Evolutionary conservation across 495 filamentous ascomycete species (phyloP), one percentile per base, ranked within the genome.

Genomic region (Xylaria cubensis): DNA sequence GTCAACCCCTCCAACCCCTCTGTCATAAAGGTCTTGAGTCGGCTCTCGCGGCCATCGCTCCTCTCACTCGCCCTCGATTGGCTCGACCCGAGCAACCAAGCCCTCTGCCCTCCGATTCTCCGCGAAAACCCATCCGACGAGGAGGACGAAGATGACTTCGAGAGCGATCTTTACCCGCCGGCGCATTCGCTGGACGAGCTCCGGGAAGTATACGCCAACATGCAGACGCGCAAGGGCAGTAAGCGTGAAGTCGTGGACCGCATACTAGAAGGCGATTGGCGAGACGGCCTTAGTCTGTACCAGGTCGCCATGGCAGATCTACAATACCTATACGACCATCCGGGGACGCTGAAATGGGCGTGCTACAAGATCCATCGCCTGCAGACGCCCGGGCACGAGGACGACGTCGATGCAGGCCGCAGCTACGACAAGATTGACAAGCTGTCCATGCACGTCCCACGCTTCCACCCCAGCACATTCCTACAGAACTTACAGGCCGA

Each of bases 291-390:
- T 26, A 90, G 87, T 1, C 81, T 97, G 19, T 92, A 92, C 72
- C 92, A 94, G 76, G 83, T 95, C 4, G 93, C 92, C 61, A 94
- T 93, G 86, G 90, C 90, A 19, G 94, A 97, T 74, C 81, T 93
- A 17, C 91, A 92, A 72, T 85, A 93, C 76, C 84, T 95, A n/a
- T 88, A 94, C 74, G 91, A 94, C 75, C 91, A 94, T 74, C 91
- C 92, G 0, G 84, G 87, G 2, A 86, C 87, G 1, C 86, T 91
- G 71, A 90, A 90, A 81, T 97, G 94, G 94, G 89, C 89, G 24
- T 92, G 93, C 1, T 87, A 94, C 74, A 84, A 84, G 64, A 81
- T 89, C n/a, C 76, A 84, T 17, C 84, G 80, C 0, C 75, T 87
- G n/a, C 79, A 81, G 67, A 73, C 72, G 0, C 76, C 78, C 19